phyloP scores from a whole-genome alignment of 352 stramenopile genomes.

The Phytophthora rubi region DNA sequence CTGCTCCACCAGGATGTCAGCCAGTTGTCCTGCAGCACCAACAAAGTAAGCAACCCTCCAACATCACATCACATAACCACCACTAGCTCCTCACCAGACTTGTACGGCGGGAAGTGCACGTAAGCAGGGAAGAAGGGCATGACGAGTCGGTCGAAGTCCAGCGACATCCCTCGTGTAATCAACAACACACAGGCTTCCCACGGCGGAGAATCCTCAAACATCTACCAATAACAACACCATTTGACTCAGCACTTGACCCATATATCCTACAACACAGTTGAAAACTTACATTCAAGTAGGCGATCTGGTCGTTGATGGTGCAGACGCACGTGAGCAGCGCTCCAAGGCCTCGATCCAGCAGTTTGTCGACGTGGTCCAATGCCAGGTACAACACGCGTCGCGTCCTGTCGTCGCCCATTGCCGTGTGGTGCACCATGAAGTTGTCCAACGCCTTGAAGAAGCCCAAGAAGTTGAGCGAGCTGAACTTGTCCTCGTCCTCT shows the following conservation, averaged over 20 bases:
- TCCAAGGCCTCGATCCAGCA: conserved; percentile 61
- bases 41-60: conserved; percentile 6
- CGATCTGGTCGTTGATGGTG: conserved; percentile 73
- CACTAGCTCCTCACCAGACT: conserved; percentile 35
- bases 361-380: conserved; percentile 73
- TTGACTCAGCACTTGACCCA: not conserved
- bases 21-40: conserved; percentile 51
- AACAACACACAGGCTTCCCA: conserved; percentile 73
- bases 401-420: not conserved
- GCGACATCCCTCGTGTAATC: conserved; percentile 68
- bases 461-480: conserved; percentile 70
- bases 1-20: conserved; percentile 67
- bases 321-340: conserved; percentile 71
- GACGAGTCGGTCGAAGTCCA: conserved; percentile 65
- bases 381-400: conserved; percentile 59
- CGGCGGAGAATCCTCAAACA: conserved; percentile 48
- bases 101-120: conserved; percentile 69
- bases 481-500: conserved; percentile 42
- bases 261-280: not conserved
- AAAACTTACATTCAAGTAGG: conserved; percentile 59
- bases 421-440: conserved; percentile 47
- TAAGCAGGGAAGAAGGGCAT: conserved; percentile 58
- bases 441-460: conserved; percentile 70
- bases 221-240: conserved; percentile 35
- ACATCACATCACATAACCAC: not conserved